Conservation (phyloP, 345 rosid genomes). For the Lenwebbia sp. region DNA sequence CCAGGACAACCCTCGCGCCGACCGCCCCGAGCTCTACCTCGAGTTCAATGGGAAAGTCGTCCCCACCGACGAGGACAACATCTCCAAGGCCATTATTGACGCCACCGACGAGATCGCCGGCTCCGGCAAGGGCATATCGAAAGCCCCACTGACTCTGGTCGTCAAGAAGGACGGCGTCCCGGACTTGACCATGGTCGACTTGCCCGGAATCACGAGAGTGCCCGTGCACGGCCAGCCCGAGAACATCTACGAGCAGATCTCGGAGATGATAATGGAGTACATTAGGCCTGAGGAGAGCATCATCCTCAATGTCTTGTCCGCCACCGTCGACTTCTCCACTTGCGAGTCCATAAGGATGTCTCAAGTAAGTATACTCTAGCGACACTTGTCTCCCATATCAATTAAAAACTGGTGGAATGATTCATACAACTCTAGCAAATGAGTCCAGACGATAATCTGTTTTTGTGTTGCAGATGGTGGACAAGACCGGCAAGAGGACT, state of each 20-base stretch:
- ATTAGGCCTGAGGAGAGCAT: conserved; percentile 34
- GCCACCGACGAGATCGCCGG: conserved; percentile 39
- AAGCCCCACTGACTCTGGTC: conserved; percentile 18
- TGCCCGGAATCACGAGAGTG: conserved; percentile 45
- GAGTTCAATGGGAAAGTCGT: conserved; percentile 13
- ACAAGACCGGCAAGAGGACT: conserved; percentile 29
- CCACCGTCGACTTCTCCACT: conserved; percentile 24
- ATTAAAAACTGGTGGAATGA: conserved; percentile 35
- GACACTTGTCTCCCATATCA: conserved; percentile 29
- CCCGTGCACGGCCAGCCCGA: conserved; percentile 45
- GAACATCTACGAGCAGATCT: conserved; percentile 29
- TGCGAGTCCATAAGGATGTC: conserved; percentile 56
- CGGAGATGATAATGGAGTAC: conserved; percentile 26
- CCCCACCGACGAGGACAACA: conserved; percentile 22
- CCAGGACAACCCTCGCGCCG: conserved; percentile 4
- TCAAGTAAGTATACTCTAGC: neutral
- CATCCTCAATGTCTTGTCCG: conserved; percentile 37
- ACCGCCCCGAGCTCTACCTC: conserved; percentile 15
- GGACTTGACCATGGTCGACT: conserved; percentile 43
- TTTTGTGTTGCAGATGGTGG: conserved; percentile 28
- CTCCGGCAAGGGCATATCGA: conserved; percentile 32
- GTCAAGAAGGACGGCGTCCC: conserved; percentile 35
- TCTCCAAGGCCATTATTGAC: conserved; percentile 11
- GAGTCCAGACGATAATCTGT: conserved; percentile 16
- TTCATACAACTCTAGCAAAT: conserved; percentile 14